Base-by-base conservation (phyloP, 2,329 filamentous ascomycete species). In the Fusarium sp. region DNA sequence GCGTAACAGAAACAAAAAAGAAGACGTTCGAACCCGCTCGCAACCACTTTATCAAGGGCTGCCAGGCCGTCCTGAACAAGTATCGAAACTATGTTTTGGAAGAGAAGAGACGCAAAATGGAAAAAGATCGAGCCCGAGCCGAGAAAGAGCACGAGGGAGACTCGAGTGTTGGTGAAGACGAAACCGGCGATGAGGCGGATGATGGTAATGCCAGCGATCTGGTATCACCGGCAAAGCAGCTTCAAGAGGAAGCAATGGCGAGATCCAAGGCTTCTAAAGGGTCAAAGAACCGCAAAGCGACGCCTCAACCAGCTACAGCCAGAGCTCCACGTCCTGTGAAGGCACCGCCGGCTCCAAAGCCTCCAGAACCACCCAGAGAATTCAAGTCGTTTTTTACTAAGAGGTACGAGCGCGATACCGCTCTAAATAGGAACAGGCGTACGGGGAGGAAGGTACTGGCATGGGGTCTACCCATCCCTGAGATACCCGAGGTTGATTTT, bases 331-430 rank as follows among this genome's bases (percentile, higher is more conserved):
- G 74, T 30, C 57, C 76, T 43, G 46, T 67, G 76, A 69, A 77
- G 70, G 58, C 71, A 38, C 58, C 73, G 48, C 63, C 72, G 51
- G 58, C 70, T 40, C 70, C 77, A 12, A 77, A 78, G 34, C 77
- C 82, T 38, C 80, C 81, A 20, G 76, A 80, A 29, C 81, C 82
- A 13, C 79, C 79, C 4, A 87, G 85, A 62, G 91, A 92, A 40
- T 94, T 98, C 76, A 91, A 84, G n/a, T 97, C 93, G 0, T 98
- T 98, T 82, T 98, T 94, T 78, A 80, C 86, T 20, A 94, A 96
- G 80, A 89, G 87, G 25, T 90, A 97, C 76, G 86, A 95, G 65
- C 91, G 95, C 27, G 92, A 94, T 24, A 88, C 90, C 9, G 94
- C 94, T 12, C 80, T 97, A n/a, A 91, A 89, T 66, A 90, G 89